phyloP scores from a whole-genome alignment of 768 basidiomycete genomes.

The Leccinum incarnatum region DNA sequence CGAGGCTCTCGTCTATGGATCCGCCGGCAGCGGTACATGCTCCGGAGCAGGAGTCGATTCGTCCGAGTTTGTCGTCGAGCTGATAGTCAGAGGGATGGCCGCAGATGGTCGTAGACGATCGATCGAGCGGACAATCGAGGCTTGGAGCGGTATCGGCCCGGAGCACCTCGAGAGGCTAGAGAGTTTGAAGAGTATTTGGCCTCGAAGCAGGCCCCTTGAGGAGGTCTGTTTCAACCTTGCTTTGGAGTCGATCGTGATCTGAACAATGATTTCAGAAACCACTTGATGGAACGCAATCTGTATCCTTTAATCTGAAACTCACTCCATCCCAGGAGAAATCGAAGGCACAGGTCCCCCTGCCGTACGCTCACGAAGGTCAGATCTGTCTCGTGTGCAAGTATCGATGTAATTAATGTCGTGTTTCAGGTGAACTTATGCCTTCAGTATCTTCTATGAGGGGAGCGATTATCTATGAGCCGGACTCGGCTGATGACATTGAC shows the following conservation, averaged over 20 bases:
- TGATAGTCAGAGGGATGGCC: slow-evolving; percentile 47
- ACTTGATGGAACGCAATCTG: slow-evolving; percentile 61
- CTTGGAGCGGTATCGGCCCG: slow-evolving; percentile 47
- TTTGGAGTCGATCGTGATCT: not conserved
- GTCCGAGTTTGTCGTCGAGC: slow-evolving; percentile 59
- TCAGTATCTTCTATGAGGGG: slow-evolving; percentile 25
- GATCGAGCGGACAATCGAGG: slow-evolving; percentile 62
- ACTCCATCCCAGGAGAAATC: slow-evolving; percentile 80
- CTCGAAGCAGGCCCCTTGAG: slow-evolving; percentile 30
- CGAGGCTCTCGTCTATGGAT: slow-evolving; percentile 59
- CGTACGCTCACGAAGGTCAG: slow-evolving; percentile 84
- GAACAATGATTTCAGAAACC: slow-evolving; percentile 27
- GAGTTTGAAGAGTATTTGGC: slow-evolving; percentile 48
- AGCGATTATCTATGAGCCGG: slow-evolving; percentile 85
- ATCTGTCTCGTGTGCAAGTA: not conserved
- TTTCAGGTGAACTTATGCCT: slow-evolving; percentile 34
- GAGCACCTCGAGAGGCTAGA: slow-evolving; percentile 52
- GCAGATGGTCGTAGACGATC: slow-evolving; percentile 49
- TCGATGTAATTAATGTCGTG: not conserved
- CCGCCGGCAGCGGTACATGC: slow-evolving; percentile 46
- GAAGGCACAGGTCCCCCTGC: slow-evolving; percentile 79
- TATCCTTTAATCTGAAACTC: slow-evolving; percentile 87
- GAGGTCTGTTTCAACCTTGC: slow-evolving; percentile 14
- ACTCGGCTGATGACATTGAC: slow-evolving; percentile 91
- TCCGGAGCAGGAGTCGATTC: slow-evolving; percentile 33